Base-by-base conservation (phyloP, 2,329 filamentous ascomycete genomes). In the Xylariaceae sp. region DNA sequence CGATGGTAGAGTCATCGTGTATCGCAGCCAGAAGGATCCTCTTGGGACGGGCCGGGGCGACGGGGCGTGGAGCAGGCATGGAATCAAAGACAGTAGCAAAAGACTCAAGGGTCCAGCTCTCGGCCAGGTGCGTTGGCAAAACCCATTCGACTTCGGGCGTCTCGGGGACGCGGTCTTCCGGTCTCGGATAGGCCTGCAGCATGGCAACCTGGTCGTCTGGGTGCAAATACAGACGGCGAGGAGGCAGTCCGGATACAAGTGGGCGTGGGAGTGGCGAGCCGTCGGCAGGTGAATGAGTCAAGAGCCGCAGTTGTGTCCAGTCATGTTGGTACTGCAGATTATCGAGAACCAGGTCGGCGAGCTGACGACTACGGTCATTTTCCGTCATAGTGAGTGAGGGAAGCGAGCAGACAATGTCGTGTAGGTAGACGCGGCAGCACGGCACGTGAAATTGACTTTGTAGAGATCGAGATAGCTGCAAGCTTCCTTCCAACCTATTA, bases 121-220 rank as follows among this genome's bases (percentile, higher is more conserved):
- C 85, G 23, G 72, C 66, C 32, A 88, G 59, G 42, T 85, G 79
- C 33, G 80, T 75, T 3, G 86, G 81, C 30, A 90, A 59, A 16
- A 92, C 79, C 83, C 83, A 90, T 61, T 90, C 85, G 28, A 65
- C 57, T 58, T 83, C 75, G 2, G 75, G 67, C 11, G 56, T 60
- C 49, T 73, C 70, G 17, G 55, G 50, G 12, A 72, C 60, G 27
- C 56, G 57, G 35, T 64, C 56, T 11, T 66, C 65, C 2, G 61
- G 61, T 10, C 62, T 57, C 43, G 68, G 65, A 43, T 77, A 75
- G 19, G 69, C 66, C 45, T 80, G 78, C 35, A 89, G 66, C 35
- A 83, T 70, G 43, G 75, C 77, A 44, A 85, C 77, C 60, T 90
- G 85, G 60, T 89, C 84, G 55, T 92, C 85, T 2, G 85, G 84